Base-by-base conservation (phyloP, 805 yeast genomes). In the Wickerhamiella spandovensis region DNA sequence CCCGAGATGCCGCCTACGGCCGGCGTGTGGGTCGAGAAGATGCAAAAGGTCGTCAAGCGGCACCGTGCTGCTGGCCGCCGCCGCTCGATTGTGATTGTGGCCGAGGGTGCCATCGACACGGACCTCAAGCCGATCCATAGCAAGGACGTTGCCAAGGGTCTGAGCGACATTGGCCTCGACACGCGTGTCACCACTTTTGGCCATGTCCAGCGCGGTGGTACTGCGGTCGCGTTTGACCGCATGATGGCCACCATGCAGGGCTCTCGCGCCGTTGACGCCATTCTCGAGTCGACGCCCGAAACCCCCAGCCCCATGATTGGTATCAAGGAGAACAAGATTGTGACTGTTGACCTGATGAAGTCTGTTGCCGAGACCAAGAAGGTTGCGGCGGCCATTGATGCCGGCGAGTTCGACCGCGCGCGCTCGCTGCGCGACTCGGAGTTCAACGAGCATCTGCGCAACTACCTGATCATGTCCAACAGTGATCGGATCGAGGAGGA, bases 141-240 rank as follows among this genome's bases (percentile, higher is more conserved):
- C 17, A 79, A 79, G 32, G 79, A 79, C 55, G 97, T 92, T 52
- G 82, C 83, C 67, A 79, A 86, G 48, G 92, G 82, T 17, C 73
- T 92, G 52, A 85, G 84, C 45, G 81, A 81, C 50, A 71, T 92
- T 54, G 95, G 95, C 12, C 75, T 92, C 50, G 98, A 92, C 65
- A 90, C 97, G 5, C 80, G 97, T 66, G 82, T 90, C 60, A 92
- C 98, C 42, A 86, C 94, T 12, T 73, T 92, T 59, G 98, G 98
- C 50, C 98, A 92, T 66, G 97, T 92, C 49, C 98, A 92, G 73
- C 79, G 98, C 70, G 98, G 98, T 71, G 98, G 98, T 67, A 78
- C 95, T 44, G 97, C 98, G 22, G 96, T 89, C 50, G 97, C 97
- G 2, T 86, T 76, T 60, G 98, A 92, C 67, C 78, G 98, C 64